A percentile compares a stretch with the other conserved stretches of the same genome.
phyloP scores from a whole-genome alignment of 306 rosid genomes.

The Cicer judaicum region DNA sequence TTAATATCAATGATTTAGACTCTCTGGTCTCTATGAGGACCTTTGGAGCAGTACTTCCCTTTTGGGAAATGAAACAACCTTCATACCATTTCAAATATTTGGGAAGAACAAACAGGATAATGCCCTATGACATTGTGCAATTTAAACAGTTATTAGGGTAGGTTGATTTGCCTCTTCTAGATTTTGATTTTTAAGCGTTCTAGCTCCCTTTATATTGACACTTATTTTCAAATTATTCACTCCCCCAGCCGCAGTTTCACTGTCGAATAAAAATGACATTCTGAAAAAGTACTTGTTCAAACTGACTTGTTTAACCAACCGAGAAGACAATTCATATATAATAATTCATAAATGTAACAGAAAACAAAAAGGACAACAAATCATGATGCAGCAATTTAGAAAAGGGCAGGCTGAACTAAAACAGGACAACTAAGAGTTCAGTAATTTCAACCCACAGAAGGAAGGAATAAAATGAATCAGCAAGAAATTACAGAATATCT shows the following conservation, averaged over 20 bases:
- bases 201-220: background rate
- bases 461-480: constrained; percentile 21
- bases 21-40: background rate
- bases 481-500: background rate
- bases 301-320: constrained; percentile 17
- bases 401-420: constrained; percentile 10
- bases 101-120: constrained; percentile 1
- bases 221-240: constrained; percentile 6
- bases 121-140: background rate
- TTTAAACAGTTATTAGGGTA: background rate
- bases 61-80: constrained; percentile 19
- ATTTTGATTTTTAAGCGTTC: background rate
- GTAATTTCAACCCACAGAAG: constrained; percentile 3
- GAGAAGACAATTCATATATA: too few relatives aligned
- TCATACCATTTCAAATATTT: constrained; percentile 27
- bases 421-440: constrained; percentile 6
- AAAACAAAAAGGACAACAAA: background rate
- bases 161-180: background rate
- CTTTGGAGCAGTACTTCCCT: constrained; percentile 13
- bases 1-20: constrained; percentile 17
- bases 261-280: background rate
- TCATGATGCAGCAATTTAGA: constrained; percentile 11
- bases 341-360: background rate
- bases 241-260: constrained; percentile 1
- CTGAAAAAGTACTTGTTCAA: background rate